Percentiles rank a stretch among this genome's conserved stretches.
phyloP scores from a whole-genome alignment of 129 eudicot genomes.

The Tagetes erecta region DNA sequence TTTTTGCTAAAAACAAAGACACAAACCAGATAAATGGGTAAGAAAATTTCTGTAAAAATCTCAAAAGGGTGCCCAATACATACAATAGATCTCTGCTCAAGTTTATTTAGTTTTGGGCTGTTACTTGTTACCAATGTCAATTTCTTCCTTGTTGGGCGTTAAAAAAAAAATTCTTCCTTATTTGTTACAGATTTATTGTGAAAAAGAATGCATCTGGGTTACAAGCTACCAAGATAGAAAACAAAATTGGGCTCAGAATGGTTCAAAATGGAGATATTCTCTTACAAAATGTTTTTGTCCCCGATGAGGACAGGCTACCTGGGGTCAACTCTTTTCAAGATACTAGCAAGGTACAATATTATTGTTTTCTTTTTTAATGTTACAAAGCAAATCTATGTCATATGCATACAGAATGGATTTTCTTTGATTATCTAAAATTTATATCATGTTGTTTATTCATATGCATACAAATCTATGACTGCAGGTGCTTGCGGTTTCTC shows the following conservation, averaged over 20 bases:
- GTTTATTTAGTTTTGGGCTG: not conserved
- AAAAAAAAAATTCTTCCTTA: slow-evolving; percentile 1
- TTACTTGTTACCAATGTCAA: not conserved
- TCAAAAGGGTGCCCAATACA: not conserved
- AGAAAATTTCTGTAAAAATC: slow-evolving; percentile 7
- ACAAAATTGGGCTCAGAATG: slow-evolving; percentile 85
- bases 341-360: slow-evolving; percentile 72
- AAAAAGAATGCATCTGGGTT: slow-evolving; percentile 83
- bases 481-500: slow-evolving; percentile 98
- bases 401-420: not conserved
- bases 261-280: slow-evolving; percentile 98
- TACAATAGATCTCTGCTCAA: not conserved
- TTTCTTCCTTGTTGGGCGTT: too few relatives aligned
- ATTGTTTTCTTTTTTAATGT: not conserved
- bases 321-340: slow-evolving; percentile 97
- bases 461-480: slow-evolving; percentile 14
- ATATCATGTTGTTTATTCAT: not conserved
- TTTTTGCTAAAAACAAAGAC: slow-evolving; percentile 79
- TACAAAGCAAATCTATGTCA: not conserved
- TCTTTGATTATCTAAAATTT: not conserved
- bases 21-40: slow-evolving; percentile 96
- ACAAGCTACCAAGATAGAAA: slow-evolving; percentile 86
- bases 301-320: slow-evolving; percentile 87
- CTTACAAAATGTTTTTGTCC: slow-evolving; percentile 75
- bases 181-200: slow-evolving; percentile 64